Conservation (phyloP, 768 basidiomycete genomes). For the Pilatotrama ljubarskyi region DNA sequence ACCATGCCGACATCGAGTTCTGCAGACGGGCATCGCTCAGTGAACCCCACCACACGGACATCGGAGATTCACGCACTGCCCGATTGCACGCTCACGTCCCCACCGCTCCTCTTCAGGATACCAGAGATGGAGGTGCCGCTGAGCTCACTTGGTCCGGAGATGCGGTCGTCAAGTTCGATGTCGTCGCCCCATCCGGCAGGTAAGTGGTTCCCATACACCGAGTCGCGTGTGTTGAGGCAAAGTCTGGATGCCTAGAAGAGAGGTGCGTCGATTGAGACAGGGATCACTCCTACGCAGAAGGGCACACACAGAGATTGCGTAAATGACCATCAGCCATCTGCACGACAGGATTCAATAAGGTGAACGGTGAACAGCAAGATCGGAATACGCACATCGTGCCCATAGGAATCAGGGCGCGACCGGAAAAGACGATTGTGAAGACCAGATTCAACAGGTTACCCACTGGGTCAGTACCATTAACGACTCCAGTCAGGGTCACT, state of each 20-base stretch:
- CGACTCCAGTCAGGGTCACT: too few species aligned
- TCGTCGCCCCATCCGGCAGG: background rate
- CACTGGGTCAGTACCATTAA: background rate
- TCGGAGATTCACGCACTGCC: background rate
- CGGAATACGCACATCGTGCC: background rate
- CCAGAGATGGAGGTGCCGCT: background rate
- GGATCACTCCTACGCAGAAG: too few species aligned
- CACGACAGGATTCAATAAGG: background rate
- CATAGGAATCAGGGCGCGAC: background rate
- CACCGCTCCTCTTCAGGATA: background rate
- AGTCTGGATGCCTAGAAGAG: conserved; percentile 3
- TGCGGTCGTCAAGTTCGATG: background rate
- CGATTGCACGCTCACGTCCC: background rate
- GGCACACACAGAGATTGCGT: conserved; percentile 3
- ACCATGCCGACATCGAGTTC: background rate
- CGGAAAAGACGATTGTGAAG: background rate
- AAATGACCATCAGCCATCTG: conserved; percentile 11
- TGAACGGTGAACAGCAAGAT: background rate
- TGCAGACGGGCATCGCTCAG: background rate
- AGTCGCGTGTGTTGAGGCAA: conserved; percentile 10
- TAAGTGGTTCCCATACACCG: background rate
- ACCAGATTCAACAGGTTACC: conserved; percentile 8
- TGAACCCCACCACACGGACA: background rate
- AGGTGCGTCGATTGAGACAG: too few species aligned
- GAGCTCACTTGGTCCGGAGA: background rate